Evolutionary conservation across 495 filamentous ascomycete species (phyloP), one percentile per base, ranked within the genome.

Genomic region (Cladorrhinum samala): DNA sequence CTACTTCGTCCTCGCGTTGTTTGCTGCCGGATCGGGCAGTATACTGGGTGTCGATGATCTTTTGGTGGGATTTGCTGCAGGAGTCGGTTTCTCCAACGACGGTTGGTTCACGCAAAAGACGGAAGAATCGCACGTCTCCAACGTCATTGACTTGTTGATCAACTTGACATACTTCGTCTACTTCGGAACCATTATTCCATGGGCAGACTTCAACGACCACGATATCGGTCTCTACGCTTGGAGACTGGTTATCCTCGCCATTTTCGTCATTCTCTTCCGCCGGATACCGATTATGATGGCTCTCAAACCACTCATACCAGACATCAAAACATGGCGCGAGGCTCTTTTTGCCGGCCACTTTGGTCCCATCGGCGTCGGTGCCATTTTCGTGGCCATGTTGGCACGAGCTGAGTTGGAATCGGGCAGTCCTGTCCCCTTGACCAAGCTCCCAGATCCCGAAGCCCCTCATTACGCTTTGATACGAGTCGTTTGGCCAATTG

Each of bases 31-130:
- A 20, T 90, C 92, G 2, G 94, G 94, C 19, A 90, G 89, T 68
- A 82, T 94, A 40, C 73, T 99, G 23, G 94, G 94, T 46, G 82
- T 94, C 56, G 94, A 99, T 68, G 94, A 99, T 64, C 73, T 99
- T n/a, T 80, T 99, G 21, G 89, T 99, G 38, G 94, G 94, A 37
- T 99, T 99, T 62, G 82, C 91, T 16, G 88, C 86, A 39, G 94
- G 94, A 50, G 92, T 97, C 20, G 94, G 93, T 20, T 99, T 99
- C 75, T 95, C 89, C 58, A 97, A 99, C 64, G 94, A 97, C 65
- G 94, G 94, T 49, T 99, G 94, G 94, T 99, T 97, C 64, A 88
- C 86, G 9, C 87, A 96, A 64, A 96, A 96, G 75, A 99, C 94
- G 0, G 94, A 99, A 64, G 94, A 99, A 62, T 89, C 94, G 1